phyloP scores from a whole-genome alignment of 1,284 basidiomycete species.

The Spongispora temasekensis region DNA sequence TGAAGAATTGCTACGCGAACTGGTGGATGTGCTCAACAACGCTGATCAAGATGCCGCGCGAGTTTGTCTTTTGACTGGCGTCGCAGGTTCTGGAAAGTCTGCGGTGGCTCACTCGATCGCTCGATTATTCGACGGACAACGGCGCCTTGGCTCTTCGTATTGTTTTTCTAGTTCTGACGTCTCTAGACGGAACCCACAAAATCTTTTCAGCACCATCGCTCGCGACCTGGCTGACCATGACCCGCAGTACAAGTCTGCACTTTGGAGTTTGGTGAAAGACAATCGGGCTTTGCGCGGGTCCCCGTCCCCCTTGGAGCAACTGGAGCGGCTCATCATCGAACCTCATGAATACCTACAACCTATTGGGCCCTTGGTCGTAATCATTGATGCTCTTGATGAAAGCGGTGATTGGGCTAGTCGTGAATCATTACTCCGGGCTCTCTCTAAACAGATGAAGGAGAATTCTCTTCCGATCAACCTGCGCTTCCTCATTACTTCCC shows the following conservation, averaged over 20 bases:
- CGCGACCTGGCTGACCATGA: neutral
- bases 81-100: neutral
- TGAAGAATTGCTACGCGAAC: neutral
- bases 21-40: neutral
- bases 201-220: neutral
- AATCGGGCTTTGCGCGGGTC: neutral
- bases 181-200: neutral
- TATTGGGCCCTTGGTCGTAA: neutral
- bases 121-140: neutral
- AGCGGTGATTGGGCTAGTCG: neutral
- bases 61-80: neutral
- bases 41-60: neutral
- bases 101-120: neutral
- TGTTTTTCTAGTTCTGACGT: neutral
- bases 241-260: neutral
- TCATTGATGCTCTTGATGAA: neutral
- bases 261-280: neutral
- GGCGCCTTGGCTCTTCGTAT: neutral
- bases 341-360: neutral
- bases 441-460: neutral
- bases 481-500: neutral
- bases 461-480: neutral
- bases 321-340: neutral
- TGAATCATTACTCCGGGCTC: neutral
- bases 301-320: neutral